Evolutionary conservation across 2,329 filamentous ascomycete species (phyloP).

Genomic region (Trichophyton benhamiae): DNA sequence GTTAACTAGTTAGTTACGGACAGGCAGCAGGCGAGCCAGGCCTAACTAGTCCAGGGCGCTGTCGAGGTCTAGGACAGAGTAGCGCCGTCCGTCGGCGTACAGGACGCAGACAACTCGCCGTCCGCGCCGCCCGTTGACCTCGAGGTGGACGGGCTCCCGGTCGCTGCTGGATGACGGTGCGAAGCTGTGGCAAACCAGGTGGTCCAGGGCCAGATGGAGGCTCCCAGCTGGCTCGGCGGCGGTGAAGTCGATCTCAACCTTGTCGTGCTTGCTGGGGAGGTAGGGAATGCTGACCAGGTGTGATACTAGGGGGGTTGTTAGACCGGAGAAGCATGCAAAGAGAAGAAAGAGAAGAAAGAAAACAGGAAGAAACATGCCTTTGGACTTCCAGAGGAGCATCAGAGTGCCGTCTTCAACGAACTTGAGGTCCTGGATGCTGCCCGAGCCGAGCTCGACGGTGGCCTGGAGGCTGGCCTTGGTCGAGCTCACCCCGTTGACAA

Average conservation of each 20-base stretch:
- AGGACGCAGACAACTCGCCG: conserved; percentile 44
- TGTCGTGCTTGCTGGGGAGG: conserved; percentile 13
- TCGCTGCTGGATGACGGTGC: conserved; percentile 28
- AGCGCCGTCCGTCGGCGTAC: conserved; percentile 42
- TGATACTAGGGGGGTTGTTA: conserved; percentile 6
- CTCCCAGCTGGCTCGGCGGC: conserved; percentile 8
- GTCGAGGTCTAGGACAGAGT: conserved; percentile 46
- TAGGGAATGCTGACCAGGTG: conserved; percentile 27
- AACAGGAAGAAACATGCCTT: conserved; percentile 16
- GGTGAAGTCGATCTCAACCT: conserved; percentile 14
- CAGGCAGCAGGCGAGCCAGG: too few relatives aligned
- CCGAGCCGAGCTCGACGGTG: conserved; percentile 23
- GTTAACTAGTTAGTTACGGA: too few relatives aligned
- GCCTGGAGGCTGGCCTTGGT: conserved; percentile 23
- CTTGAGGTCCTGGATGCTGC: conserved; percentile 46
- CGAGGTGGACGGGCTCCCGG: conserved; percentile 35
- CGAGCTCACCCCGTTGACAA: conserved; percentile 49
- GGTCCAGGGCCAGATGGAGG: conserved; percentile 10
- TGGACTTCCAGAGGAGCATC: conserved; percentile 44
- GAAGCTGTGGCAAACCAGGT: conserved; percentile 38
- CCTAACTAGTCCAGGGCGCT: conserved; percentile 18
- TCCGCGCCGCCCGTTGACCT: conserved; percentile 45
- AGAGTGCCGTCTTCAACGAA: conserved; percentile 53
- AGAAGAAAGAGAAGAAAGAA: not conserved
- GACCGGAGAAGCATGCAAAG: not conserved